Base-by-base conservation (phyloP, 192 early-diverging fungal genomes). In the Pilaira anomala region DNA sequence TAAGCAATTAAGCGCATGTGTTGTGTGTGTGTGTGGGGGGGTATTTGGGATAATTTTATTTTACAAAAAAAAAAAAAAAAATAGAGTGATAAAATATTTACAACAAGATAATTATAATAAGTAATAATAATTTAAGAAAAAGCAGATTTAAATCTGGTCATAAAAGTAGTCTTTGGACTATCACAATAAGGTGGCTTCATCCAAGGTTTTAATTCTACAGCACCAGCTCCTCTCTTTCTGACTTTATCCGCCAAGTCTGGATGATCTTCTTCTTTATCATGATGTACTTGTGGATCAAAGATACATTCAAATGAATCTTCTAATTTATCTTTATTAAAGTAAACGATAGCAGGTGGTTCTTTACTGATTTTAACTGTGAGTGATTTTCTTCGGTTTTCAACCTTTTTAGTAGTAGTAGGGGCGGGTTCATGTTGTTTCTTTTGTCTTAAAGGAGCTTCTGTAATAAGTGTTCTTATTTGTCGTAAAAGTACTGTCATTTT, bases 201-300 rank as follows among this genome's bases (percentile, higher is more conserved):
- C 67, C 67, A 69, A 24, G 67, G 67, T 33, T 69, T 69, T 5
- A 25, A 14, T 13, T 49, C 48, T n/a, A n/a, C n/a, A n/a, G n/a
- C n/a, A n/a, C n/a, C n/a, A n/a, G n/a, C n/a, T n/a, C 14, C 18
- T 24, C 21, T 40, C 25, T 48, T 44, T 24, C 44, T n/a, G 16
- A 22, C 24, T 7, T 53, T 42, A 28, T 58, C 19, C 39, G 18
- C 11, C 13, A 69, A 24, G 40, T 69, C 67, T 21, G 67, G 67
- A n/a, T 69, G 67, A 16, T 69, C 67, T 45, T 69, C 42, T 63
- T 69, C 67, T 14, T 69, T 51, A 48, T 69, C 67, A 33, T 69
- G 67, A 8, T 53, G 45, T 9, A 69, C 67, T 40, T 21, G 13
- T 14, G 67, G 67, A 49, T 69, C 67, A 63, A 63, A 69, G 19